Percentiles rank a stretch among this genome's conserved stretches.
phyloP scores from a whole-genome alignment of 1,284 basidiomycete genomes.

The Chalciporus sp. region DNA sequence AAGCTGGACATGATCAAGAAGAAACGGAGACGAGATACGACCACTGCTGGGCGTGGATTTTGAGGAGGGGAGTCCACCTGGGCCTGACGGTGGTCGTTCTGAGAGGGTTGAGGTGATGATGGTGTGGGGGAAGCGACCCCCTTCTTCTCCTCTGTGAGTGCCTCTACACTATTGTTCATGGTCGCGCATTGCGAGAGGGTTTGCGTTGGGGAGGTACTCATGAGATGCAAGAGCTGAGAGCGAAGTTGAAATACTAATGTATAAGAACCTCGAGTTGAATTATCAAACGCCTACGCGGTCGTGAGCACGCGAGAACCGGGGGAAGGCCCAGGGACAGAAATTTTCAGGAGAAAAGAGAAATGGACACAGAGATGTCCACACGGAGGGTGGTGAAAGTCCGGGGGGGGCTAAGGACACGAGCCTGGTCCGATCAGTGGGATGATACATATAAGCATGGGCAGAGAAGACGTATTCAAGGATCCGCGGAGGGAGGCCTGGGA shows the following conservation, averaged over 20 bases:
- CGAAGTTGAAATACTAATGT: slow-evolving; percentile 10
- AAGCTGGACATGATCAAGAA: slow-evolving; percentile 38
- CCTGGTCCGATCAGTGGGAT: slow-evolving; percentile 21
- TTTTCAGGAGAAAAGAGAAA: neutral
- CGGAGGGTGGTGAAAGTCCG: slow-evolving; percentile 8
- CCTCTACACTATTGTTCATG: slow-evolving; percentile 31
- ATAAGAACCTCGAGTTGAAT: slow-evolving; percentile 26
- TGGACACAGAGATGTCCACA: slow-evolving; percentile 3
- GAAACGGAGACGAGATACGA: slow-evolving; percentile 30
- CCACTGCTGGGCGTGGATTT: slow-evolving; percentile 26
- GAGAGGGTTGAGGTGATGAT: slow-evolving; percentile 6
- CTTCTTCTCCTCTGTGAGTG: slow-evolving; percentile 27
- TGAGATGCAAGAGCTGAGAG: slow-evolving; percentile 17
- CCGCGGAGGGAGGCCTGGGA: slow-evolving; percentile 34
- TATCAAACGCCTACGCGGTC: slow-evolving; percentile 16
- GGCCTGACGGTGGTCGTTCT: neutral
- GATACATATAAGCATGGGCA: slow-evolving; percentile 27
- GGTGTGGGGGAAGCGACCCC: slow-evolving; percentile 2
- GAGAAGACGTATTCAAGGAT: slow-evolving; percentile 26
- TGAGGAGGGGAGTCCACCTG: slow-evolving; percentile 1
- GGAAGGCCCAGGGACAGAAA: slow-evolving; percentile 11
- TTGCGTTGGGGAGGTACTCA: slow-evolving; percentile 32
- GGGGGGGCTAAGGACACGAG: slow-evolving; percentile 13
- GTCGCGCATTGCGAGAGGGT: slow-evolving; percentile 35
- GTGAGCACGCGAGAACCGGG: slow-evolving; percentile 13